Conservation (phyloP, 2,329 filamentous ascomycete genomes). For the Alternaria gansuensis region DNA sequence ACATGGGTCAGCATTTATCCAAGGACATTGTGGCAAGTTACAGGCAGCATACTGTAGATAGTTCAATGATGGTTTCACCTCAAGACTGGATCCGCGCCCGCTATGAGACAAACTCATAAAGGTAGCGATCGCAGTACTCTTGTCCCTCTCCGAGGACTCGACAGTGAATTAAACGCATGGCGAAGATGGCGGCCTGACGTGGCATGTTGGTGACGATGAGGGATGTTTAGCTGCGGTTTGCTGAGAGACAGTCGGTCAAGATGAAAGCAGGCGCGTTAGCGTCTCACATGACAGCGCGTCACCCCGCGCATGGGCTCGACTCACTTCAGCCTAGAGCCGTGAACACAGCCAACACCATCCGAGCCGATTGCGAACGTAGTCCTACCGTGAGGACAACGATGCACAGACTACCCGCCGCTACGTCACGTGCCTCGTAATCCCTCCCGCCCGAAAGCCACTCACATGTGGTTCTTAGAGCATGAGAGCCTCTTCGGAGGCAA, state of each 20-base stretch:
- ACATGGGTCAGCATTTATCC: not conserved
- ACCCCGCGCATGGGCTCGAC: constrained; percentile 10
- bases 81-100: not conserved
- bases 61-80: not conserved
- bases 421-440: not conserved
- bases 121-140: not conserved
- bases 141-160: not conserved
- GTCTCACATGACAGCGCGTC: constrained; percentile 23
- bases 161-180: not conserved
- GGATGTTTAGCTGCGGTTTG: not conserved
- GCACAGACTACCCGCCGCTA: not conserved
- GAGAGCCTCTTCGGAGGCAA: constrained; percentile 66
- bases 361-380: not conserved
- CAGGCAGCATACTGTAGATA: not conserved
- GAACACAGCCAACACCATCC: constrained; percentile 2
- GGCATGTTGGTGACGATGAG: not conserved
- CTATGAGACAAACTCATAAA: not conserved
- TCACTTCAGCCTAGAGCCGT: constrained; percentile 6
- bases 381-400: constrained; percentile 5
- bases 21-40: not conserved
- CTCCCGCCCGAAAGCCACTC: not conserved
- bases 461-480: constrained; percentile 66
- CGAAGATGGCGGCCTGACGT: not conserved
- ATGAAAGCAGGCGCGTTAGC: constrained; percentile 6
- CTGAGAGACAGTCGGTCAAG: not conserved